Percentiles rank a stretch among this genome's conserved stretches.
Conservation (phyloP, 75 land plant species). For the Cunninghamia lanceolata region DNA sequence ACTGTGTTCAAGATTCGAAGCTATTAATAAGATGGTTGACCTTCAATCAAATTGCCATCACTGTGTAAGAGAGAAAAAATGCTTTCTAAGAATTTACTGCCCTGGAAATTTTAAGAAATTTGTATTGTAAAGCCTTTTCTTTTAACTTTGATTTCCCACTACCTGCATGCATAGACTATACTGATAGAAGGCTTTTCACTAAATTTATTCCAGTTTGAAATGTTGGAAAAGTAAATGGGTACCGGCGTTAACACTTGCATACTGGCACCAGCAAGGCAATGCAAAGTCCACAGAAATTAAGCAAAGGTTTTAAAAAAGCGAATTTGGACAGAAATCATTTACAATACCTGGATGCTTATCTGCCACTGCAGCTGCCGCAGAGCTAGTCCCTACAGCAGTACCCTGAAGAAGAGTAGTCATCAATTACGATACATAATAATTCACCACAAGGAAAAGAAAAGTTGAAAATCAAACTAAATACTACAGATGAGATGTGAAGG, state of each 20-base stretch:
- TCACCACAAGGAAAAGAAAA: background rate
- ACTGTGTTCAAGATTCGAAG: no score
- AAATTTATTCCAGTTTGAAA: background rate
- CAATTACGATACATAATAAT: background rate
- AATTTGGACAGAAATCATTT: background rate
- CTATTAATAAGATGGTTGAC: no score
- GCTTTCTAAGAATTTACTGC: background rate
- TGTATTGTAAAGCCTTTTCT: background rate
- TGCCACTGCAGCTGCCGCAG: slow-evolving; percentile 34
- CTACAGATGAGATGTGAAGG: background rate
- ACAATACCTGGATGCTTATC: slow-evolving; percentile 42
- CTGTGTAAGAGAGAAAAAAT: no score
- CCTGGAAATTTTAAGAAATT: background rate
- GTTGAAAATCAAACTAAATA: background rate
- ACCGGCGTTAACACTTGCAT: background rate
- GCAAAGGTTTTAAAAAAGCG: background rate
- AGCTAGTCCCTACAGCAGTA: slow-evolving; percentile 49
- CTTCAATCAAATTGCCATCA: no score
- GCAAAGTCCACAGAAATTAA: background rate
- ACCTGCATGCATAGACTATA: background rate
- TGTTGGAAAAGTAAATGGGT: background rate
- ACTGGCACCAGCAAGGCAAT: background rate
- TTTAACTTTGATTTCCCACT: background rate
- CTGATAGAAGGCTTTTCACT: background rate
- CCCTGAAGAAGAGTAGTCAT: slow-evolving; percentile 26